Percentiles rank a stretch among this genome's conserved stretches.
Conservation (phyloP, 2,329 filamentous ascomycete genomes). For the Nemania sp. region DNA sequence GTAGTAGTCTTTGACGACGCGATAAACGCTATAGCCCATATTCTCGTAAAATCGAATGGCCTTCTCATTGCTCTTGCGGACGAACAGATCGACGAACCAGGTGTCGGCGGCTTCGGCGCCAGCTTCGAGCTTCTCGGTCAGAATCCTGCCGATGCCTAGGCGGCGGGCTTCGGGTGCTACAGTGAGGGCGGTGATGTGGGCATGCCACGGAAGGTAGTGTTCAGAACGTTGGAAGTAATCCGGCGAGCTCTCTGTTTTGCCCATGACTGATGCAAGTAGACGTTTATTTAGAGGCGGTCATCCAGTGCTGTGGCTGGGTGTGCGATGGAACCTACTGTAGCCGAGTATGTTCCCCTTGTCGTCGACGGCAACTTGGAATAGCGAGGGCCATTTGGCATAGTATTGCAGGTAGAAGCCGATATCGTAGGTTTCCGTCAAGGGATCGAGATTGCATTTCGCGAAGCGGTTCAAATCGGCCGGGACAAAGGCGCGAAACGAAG, state of each 20-base stretch:
- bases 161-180: constrained; percentile 86
- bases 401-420: constrained; percentile 95
- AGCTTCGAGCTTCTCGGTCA: constrained; percentile 81
- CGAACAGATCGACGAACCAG: constrained; percentile 96
- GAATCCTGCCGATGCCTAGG: constrained; percentile 81
- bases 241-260: constrained; percentile 89
- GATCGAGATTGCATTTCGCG: constrained; percentile 94
- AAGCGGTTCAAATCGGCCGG: constrained; percentile 85
- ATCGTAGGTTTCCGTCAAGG: constrained; percentile 97
- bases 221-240: constrained; percentile 73
- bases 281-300: constrained; percentile 35
- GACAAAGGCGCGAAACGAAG: constrained; percentile 82
- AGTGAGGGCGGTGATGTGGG: constrained; percentile 94
- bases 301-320: neutral
- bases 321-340: constrained; percentile 71
- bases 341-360: constrained; percentile 86
- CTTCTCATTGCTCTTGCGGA: constrained; percentile 83
- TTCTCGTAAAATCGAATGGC: constrained; percentile 88
- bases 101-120: constrained; percentile 80
- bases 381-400: constrained; percentile 90
- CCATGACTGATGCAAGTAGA: constrained; percentile 71
- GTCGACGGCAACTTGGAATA: constrained; percentile 92
- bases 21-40: constrained; percentile 90
- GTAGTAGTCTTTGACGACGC: constrained; percentile 90
- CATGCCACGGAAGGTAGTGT: constrained; percentile 99